Evolutionary conservation across 73 alveolate genomes (phyloP), one percentile per base, ranked within the genome.

Genomic region (Stentor roeselii): DNA sequence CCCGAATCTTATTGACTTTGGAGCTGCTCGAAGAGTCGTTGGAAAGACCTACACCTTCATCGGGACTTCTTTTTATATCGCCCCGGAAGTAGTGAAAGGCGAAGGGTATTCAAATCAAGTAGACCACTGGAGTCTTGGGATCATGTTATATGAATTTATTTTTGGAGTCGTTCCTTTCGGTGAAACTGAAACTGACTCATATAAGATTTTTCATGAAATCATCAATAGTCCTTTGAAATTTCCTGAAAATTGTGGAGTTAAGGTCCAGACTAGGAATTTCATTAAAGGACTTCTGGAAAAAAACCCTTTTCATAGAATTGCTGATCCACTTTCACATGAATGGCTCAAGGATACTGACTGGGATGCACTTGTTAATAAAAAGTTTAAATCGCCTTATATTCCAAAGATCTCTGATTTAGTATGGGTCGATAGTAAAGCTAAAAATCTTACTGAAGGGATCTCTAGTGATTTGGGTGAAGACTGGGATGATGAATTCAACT

Each of bases 171-270:
- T 76, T 21, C 84, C 84, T 37, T 76, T 76, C 39, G 84, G 84
- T 3, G 87, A 87, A 36, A 89, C 84, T 39, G 90, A 85, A 6
- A 76, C 75, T 75, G 93, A 87, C 59, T 39, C 76, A 36, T 40
- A 40, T 76, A 60, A 36, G 32, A 76, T 76, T 3, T 76, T 36
- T 76, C 36, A 76, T 3, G 67, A 76, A 76, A 60, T 76, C 3
- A 0, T 76, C n/a, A n/a, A n/a, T n/a, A n/a, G n/a, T n/a, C n/a
- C n/a, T n/a, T n/a, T n/a, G n/a, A n/a, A n/a, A n/a, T n/a, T n/a
- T n/a, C n/a, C n/a, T n/a, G n/a, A n/a, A n/a, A n/a, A n/a, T n/a
- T n/a, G n/a, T n/a, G n/a, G n/a, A n/a, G n/a, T n/a, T n/a, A n/a
- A n/a, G n/a, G n/a, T n/a, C n/a, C n/a, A n/a, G n/a, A n/a, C n/a